Evolutionary conservation across 177 flowering plant genomes (phyloP), one percentile per base, ranked within the genome.

Genomic region (Vitis hybrid): DNA sequence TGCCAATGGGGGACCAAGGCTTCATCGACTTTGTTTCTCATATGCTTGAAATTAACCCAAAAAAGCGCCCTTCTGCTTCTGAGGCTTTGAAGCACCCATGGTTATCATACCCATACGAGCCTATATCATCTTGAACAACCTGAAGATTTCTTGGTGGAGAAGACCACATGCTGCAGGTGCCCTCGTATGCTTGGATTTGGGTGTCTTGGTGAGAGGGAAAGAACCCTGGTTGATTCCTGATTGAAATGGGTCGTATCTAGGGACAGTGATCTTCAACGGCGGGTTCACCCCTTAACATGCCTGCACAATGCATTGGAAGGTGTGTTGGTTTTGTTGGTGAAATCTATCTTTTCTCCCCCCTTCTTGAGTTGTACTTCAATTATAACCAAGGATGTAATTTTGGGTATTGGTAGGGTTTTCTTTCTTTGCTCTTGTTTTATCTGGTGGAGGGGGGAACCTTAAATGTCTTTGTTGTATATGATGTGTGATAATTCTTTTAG

Each of bases 1-100:
- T 91, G 70, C 98, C 97, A 14, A 91, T 91, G 98, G 99, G 98
- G 14, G 97, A 93, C 70, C 94, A 90, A 79, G 99, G 97, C 14
- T 93, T 95, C 78, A 83, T 91, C 49, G 97, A 93, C 68, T 95
- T 95, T 76, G 96, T 95, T 70, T 81, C 78, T 51, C 88, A 90
- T 81, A 81, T 93, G 66, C 97, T 95, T 16, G 97, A 95, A 79
- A 64, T 93, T 50, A 95, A 91, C 79, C 99, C 99, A 16, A 83
- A 80, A 76, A 91, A 88, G 82, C 93, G 99, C 14, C 98, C 99
- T 22, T 84, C 96, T 55, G 99, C 99, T 29, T 72, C 87, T 0
- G 92, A 91, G 76, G 99, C 99, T 65, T 71, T 95, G 64, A 88
- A 88, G 78, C 99, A 95, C 75, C 98, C 97, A 10, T 95, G 99